A percentile compares a stretch with the other conserved stretches of the same genome.
Evolutionary conservation across 2,329 filamentous ascomycete species (phyloP).

Genomic region (Phialocephala subalpina): DNA sequence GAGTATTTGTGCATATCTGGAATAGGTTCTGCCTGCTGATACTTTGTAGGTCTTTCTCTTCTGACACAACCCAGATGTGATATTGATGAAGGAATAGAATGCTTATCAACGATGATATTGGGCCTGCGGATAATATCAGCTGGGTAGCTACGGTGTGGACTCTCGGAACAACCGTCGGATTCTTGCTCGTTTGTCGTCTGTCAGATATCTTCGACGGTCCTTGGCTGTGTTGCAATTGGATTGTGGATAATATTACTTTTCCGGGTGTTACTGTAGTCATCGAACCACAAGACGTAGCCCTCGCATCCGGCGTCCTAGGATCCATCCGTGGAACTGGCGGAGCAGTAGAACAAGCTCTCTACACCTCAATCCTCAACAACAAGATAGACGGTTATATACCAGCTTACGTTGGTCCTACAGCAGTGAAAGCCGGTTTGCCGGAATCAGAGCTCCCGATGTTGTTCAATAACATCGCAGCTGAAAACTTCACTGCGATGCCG

Average conservation of each 20-base stretch:
- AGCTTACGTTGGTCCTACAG: slow-evolving; percentile 43
- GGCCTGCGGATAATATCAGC: slow-evolving; percentile 33
- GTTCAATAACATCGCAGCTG: slow-evolving; percentile 43
- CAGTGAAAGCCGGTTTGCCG: slow-evolving; percentile 49
- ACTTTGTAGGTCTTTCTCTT: slow-evolving; percentile 21
- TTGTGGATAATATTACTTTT: slow-evolving; percentile 47
- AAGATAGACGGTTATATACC: slow-evolving; percentile 44
- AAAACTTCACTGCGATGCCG: slow-evolving; percentile 42
- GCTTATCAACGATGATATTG: slow-evolving; percentile 34
- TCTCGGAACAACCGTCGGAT: slow-evolving; percentile 49
- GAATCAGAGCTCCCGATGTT: slow-evolving; percentile 46
- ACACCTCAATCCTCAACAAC: slow-evolving; percentile 46
- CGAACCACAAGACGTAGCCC: slow-evolving; percentile 48
- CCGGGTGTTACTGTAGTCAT: slow-evolving; percentile 46
- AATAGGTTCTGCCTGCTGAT: slow-evolving; percentile 38
- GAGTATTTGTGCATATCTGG: slow-evolving; percentile 37
- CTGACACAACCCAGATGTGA: not conserved
- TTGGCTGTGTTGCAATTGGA: slow-evolving; percentile 44
- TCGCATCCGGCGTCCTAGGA: slow-evolving; percentile 46
- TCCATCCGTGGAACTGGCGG: slow-evolving; percentile 48
- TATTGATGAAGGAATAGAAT: not conserved
- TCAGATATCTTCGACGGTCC: slow-evolving; percentile 52
- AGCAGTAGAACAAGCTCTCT: slow-evolving; percentile 46
- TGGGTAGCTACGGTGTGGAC: slow-evolving; percentile 44
- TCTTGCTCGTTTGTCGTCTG: slow-evolving; percentile 52